Evolutionary conservation across 306 rosid species (phyloP).

Genomic region (Medicago arabica): DNA sequence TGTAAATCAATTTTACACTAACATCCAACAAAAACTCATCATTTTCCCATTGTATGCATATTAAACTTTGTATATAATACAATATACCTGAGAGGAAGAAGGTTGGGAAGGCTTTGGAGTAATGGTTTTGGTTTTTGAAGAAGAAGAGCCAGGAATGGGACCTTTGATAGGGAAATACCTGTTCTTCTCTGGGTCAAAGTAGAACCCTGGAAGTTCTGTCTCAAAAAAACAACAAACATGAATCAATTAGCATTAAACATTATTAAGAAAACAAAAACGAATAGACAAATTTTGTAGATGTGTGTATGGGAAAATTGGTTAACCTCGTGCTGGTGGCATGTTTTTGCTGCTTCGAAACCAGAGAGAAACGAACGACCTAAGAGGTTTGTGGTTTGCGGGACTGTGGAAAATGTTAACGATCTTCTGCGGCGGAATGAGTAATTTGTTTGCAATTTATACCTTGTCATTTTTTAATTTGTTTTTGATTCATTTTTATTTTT

Average conservation of each 20-base stretch:
- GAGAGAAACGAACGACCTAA: too few species aligned
- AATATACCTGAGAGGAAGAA: constrained; percentile 53
- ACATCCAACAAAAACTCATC: background rate
- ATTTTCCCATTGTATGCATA: background rate
- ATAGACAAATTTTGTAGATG: too few species aligned
- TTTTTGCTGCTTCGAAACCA: too few species aligned
- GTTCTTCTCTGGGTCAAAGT: constrained; percentile 77
- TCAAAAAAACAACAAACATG: background rate
- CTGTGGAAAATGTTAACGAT: too few species aligned
- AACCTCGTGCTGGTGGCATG: too few species aligned
- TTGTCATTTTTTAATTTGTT: too few species aligned
- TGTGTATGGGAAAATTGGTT: background rate
- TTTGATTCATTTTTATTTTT: too few species aligned
- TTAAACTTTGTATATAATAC: too few species aligned
- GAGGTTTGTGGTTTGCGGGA: too few species aligned
- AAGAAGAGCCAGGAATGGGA: constrained; percentile 77
- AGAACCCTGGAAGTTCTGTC: constrained; percentile 86
- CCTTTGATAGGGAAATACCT: constrained; percentile 83
- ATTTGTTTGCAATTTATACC: too few species aligned
- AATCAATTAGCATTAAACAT: background rate
- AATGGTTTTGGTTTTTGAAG: constrained; percentile 38
- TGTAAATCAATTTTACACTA: background rate
- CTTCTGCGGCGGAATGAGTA: too few species aligned
- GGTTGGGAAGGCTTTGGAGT: constrained; percentile 26
- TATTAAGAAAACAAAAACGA: background rate